Base-by-base conservation (phyloP, 345 rosid genomes). In the Salix viminalis region DNA sequence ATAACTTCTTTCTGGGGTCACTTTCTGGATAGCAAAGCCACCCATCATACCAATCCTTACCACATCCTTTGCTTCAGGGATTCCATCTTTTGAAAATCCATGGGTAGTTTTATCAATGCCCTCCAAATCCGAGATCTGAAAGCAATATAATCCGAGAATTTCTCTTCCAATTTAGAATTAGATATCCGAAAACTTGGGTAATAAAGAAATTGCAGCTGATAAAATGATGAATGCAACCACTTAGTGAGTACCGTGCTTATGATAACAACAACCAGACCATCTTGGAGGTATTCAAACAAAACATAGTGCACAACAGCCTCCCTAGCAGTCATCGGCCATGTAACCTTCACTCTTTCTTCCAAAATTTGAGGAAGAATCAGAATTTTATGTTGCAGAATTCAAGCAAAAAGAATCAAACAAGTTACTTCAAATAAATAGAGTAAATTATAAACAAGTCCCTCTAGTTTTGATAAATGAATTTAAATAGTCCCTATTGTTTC, bases 331-430 rank as follows among this genome's bases (percentile, higher is more conserved):
- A 96, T 71, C 18, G 97, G 99, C 99, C 99, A 96, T 11, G 96
- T 70, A 72, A 91, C 87, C 93, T 96, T 96, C 93, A 91, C 79
- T 91, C 99, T 96, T 91, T 87, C 90, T 88, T 88, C 89, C 93
- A 42, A 62, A 85, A 92, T 82, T 73, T 75, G 28, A 79, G 36
- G 58, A 70, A 80, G 44, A 72, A 80, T 80, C 73, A 87, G 80
- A 80, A 83, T 77, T 73, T 36, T 10, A 78, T 75, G 37, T 72
- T 32, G 71, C 58, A 34, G 61, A 72, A 70, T 70, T 46, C 41
- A 83, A 69, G 56, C 44, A 46, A 76, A 50, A 78, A 24, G 37
- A 72, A 75, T 19, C 42, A 32, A 37, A 73, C 36, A 61, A 52
- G 23, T 24, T n/a, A 77, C 76, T 41, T 58, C 18, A 46, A 46